Evolutionary conservation across 2,329 filamentous ascomycete genomes (phyloP).

Genomic region (Aspergillus unguis): DNA sequence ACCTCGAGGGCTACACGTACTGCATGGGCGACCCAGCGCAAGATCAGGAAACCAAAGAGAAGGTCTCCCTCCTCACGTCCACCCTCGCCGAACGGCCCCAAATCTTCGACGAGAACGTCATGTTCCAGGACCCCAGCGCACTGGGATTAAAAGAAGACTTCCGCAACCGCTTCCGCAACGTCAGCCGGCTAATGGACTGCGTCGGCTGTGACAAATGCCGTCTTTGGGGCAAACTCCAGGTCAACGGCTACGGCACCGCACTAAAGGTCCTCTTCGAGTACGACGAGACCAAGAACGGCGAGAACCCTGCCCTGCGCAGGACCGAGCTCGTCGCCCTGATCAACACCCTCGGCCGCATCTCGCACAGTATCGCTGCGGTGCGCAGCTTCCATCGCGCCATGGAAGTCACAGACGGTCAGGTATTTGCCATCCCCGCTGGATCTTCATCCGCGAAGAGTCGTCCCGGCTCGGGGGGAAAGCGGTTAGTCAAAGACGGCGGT

Average conservation of each 20-base stretch:
- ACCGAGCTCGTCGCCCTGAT: constrained; percentile 92
- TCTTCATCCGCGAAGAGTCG: constrained; percentile 25
- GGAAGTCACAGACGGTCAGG: constrained; percentile 34
- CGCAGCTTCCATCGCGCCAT: constrained; percentile 62
- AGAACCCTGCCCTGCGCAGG: constrained; percentile 70
- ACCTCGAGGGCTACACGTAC: constrained; percentile 81
- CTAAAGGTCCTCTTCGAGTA: constrained; percentile 96
- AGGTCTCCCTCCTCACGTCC: constrained; percentile 72
- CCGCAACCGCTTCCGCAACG: constrained; percentile 93
- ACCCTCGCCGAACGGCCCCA: constrained; percentile 64
- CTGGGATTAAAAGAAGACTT: constrained; percentile 92
- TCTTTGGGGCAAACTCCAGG: constrained; percentile 96
- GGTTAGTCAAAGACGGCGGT: constrained; percentile 33
- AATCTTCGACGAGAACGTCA: constrained; percentile 91
- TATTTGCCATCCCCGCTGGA: constrained; percentile 27
- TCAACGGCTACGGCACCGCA: constrained; percentile 88
- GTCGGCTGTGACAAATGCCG: constrained; percentile 98
- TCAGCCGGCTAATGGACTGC: constrained; percentile 96
- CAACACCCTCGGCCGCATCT: constrained; percentile 88
- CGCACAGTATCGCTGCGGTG: constrained; percentile 72
- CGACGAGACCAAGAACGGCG: constrained; percentile 62
- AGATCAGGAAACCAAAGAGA: constrained; percentile 73
- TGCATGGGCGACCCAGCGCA: constrained; percentile 81
- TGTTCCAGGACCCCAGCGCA: constrained; percentile 71
- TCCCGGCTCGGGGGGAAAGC: constrained; percentile 12